These are phyloP conservation scores for Cordyceps cicadae DNA, from an alignment of 2,329 filamentous ascomycete genomes.

Conservation along the genomic window DNA sequence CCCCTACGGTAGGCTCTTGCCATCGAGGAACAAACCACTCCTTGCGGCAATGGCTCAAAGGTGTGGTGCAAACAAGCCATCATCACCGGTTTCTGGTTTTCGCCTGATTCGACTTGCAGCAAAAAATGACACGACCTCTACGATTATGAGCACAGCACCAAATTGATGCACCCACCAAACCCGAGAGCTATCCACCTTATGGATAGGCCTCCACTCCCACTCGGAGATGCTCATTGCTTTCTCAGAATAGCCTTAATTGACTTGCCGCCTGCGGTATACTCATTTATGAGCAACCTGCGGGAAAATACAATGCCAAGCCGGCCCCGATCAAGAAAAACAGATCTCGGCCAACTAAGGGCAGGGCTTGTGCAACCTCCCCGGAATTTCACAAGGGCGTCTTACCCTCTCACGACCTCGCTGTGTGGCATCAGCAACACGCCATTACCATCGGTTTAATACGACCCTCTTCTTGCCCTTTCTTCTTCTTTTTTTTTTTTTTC, in stretches of 20 bases:
- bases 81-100: not conserved
- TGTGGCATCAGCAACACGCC: not conserved
- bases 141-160: slow-evolving; percentile 7
- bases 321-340: not conserved
- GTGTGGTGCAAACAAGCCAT: not conserved
- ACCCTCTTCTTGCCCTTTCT: not conserved
- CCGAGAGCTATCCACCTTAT: not conserved
- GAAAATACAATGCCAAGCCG: not conserved
- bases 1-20: slow-evolving; percentile 32
- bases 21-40: not conserved
- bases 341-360: not conserved
- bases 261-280: slow-evolving; percentile 6
- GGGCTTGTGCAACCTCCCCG: not conserved
- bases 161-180: slow-evolving; percentile 1
- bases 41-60: not conserved
- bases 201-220: not conserved
- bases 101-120: not conserved
- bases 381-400: not conserved
- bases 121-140: slow-evolving; percentile 4
- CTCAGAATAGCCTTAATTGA: slow-evolving; percentile 13
- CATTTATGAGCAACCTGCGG: slow-evolving; percentile 4
- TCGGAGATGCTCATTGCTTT: slow-evolving; percentile 1
- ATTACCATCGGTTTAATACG: slow-evolving; percentile 1
- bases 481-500: not conserved
- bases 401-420: not conserved